Percentiles rank a stretch among this genome's conserved stretches.
Conservation (phyloP, 1,284 basidiomycete species). For the Irpex sp. region DNA sequence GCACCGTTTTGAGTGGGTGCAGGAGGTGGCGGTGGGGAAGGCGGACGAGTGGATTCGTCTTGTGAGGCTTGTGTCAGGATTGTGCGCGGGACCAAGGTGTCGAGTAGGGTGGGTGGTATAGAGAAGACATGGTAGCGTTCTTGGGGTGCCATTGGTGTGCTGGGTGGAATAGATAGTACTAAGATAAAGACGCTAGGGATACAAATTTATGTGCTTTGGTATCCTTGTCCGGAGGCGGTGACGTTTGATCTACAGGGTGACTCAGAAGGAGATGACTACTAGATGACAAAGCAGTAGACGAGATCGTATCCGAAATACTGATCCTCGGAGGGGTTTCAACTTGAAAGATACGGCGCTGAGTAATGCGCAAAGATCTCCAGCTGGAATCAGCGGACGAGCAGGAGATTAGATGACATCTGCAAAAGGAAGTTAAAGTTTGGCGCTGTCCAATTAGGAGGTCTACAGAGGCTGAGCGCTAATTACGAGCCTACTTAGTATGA, state of each 20-base stretch:
- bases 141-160: too few species aligned
- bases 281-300: background rate
- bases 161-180: background rate
- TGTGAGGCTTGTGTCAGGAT: too few species aligned
- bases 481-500: too few species aligned
- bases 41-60: too few species aligned
- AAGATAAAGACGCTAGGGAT: conserved; percentile 1
- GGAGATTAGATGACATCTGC: background rate
- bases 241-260: background rate
- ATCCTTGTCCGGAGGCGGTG: conserved; percentile 8
- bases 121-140: too few species aligned
- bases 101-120: too few species aligned
- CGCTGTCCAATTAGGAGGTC: too few species aligned
- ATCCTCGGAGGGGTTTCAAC: background rate
- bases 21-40: background rate
- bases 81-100: too few species aligned
- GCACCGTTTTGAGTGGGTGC: conserved; percentile 29
- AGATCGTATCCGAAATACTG: background rate
- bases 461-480: too few species aligned
- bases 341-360: background rate
- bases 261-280: background rate
- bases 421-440: background rate
- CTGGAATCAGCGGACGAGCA: background rate
- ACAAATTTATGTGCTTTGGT: background rate
- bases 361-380: background rate